phyloP scores from a whole-genome alignment of 2,329 filamentous ascomycete species.

The Aspergillus thermomutatus region DNA sequence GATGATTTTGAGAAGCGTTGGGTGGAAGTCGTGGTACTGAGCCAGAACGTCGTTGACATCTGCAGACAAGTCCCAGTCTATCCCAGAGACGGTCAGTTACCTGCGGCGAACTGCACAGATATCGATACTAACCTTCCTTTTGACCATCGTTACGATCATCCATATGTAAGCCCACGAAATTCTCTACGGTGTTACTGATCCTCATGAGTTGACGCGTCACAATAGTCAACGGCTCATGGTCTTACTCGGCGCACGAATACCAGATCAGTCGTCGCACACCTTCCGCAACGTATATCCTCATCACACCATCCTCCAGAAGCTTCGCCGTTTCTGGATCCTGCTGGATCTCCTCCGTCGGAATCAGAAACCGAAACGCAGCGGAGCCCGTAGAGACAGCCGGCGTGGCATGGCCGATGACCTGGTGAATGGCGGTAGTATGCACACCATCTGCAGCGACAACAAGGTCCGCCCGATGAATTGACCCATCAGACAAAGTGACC shows the following conservation, averaged over 20 bases:
- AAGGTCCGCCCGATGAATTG: slow-evolving; percentile 24
- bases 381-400: slow-evolving; percentile 11
- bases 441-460: slow-evolving; percentile 33
- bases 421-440: slow-evolving; percentile 14
- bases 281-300: slow-evolving; percentile 19
- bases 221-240: not conserved
- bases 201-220: not conserved
- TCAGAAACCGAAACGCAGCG: slow-evolving; percentile 25
- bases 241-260: slow-evolving; percentile 28
- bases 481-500: slow-evolving; percentile 19
- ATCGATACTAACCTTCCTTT: slow-evolving; percentile 1
- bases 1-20: not conserved
- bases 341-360: slow-evolving; percentile 24
- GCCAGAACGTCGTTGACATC: slow-evolving; percentile 2
- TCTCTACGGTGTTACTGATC: slow-evolving; percentile 24
- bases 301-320: slow-evolving; percentile 33
- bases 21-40: slow-evolving; percentile 2
- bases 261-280: slow-evolving; percentile 20
- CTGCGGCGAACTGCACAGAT: not conserved
- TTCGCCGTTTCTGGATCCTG: slow-evolving; percentile 22
- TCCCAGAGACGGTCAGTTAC: not conserved
- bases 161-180: slow-evolving; percentile 26
- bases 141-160: not conserved
- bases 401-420: slow-evolving; percentile 9
- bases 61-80: slow-evolving; percentile 2